These are phyloP conservation scores for Trametes cinnabarina DNA, from an alignment of 768 basidiomycete species.

Conservation along the genomic window DNA sequence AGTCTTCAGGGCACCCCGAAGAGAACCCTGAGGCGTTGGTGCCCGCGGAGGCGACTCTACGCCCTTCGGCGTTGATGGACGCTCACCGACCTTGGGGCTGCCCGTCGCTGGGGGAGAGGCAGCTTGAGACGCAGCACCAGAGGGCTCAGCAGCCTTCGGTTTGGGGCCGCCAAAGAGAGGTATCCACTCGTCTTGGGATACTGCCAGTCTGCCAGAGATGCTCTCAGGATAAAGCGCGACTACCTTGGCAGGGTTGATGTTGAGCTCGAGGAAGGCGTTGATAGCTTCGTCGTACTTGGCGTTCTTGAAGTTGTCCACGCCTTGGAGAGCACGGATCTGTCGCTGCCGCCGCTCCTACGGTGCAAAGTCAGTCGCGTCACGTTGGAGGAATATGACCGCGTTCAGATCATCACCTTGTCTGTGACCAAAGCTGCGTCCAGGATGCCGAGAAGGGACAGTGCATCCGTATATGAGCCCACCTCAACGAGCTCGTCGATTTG, in stretches of 20 bases:
- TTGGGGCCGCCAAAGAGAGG: constrained; percentile 77
- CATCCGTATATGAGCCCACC: constrained; percentile 69
- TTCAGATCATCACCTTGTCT: constrained; percentile 70
- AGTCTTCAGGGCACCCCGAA: constrained; percentile 53
- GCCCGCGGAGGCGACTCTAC: constrained; percentile 12
- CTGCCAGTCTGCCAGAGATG: constrained; percentile 75
- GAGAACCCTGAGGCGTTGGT: constrained; percentile 26
- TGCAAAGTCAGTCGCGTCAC: not conserved
- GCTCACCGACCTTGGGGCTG: constrained; percentile 23
- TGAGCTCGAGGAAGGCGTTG: constrained; percentile 81
- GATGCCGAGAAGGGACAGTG: constrained; percentile 72
- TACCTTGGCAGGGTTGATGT: constrained; percentile 92
- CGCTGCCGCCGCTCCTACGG: constrained; percentile 52
- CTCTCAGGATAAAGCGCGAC: constrained; percentile 83
- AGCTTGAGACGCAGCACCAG: not conserved
- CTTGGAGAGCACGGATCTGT: constrained; percentile 69
- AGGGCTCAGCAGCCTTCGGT: constrained; percentile 25
- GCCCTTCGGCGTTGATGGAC: constrained; percentile 21
- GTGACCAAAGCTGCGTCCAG: constrained; percentile 57
- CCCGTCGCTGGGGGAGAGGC: constrained; percentile 16
- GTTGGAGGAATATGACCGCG: no score
- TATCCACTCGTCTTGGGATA: constrained; percentile 73
- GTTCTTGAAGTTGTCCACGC: constrained; percentile 71
- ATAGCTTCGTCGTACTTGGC: constrained; percentile 76
- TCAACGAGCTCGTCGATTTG: constrained; percentile 84